These are phyloP conservation scores for Phytophthora litchii DNA, from an alignment of 352 stramenopile species.

Conservation along the genomic window DNA sequence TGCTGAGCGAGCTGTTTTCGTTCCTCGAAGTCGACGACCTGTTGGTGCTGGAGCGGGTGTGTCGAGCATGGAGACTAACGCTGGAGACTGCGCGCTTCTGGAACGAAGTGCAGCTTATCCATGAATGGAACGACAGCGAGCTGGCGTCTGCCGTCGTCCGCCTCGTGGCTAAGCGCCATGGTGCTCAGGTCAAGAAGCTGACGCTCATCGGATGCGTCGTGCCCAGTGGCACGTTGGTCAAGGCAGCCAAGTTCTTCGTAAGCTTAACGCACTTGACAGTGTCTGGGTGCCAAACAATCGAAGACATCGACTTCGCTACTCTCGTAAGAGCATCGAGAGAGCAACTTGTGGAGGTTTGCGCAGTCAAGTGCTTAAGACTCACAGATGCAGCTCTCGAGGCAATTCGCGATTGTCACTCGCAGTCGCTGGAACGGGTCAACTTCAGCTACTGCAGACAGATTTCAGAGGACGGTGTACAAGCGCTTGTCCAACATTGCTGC, in stretches of 20 bases:
- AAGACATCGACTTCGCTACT: slow-evolving; percentile 45
- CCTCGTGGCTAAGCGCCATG: slow-evolving; percentile 44
- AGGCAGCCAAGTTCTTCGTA: slow-evolving; percentile 39
- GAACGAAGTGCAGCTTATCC: slow-evolving; percentile 35
- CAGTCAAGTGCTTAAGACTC: slow-evolving; percentile 59
- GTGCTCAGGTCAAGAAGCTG: slow-evolving; percentile 41
- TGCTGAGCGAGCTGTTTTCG: slow-evolving; percentile 45
- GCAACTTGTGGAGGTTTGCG: slow-evolving; percentile 49
- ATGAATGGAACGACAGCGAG: slow-evolving; percentile 40
- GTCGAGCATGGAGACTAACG: slow-evolving; percentile 38
- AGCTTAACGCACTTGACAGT: slow-evolving; percentile 51
- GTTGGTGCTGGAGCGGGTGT: slow-evolving; percentile 54
- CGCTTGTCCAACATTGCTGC: slow-evolving; percentile 33
- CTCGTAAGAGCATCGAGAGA: slow-evolving; percentile 43
- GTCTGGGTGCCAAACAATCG: slow-evolving; percentile 60
- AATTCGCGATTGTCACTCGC: slow-evolving; percentile 31
- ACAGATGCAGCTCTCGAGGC: slow-evolving; percentile 44
- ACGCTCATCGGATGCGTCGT: slow-evolving; percentile 59
- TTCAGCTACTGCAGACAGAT: slow-evolving; percentile 70
- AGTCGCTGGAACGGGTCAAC: slow-evolving; percentile 51
- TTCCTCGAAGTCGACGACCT: slow-evolving; percentile 61
- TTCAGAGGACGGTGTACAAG: slow-evolving; percentile 39
- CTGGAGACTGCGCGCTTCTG: slow-evolving; percentile 41
- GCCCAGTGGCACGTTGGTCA: slow-evolving; percentile 35
- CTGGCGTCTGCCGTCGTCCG: slow-evolving; percentile 34